Evolutionary conservation across 228 moss, liverwort and hornwort genomes (phyloP).

Genomic region (Sphagnum magellanicum): DNA sequence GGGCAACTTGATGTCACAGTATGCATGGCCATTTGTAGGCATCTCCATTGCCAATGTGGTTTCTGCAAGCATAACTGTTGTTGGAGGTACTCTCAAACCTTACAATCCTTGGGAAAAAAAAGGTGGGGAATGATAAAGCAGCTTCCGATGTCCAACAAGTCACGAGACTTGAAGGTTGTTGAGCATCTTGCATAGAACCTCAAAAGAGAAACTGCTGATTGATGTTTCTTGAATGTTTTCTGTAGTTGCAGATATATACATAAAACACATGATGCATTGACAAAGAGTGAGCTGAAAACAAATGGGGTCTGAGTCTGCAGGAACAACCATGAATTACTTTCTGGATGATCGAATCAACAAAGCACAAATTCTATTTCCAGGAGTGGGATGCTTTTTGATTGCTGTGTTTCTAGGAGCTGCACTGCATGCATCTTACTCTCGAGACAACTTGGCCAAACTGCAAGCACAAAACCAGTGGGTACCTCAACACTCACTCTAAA

Average conservation of each 20-base stretch:
- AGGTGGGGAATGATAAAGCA: too few relatives aligned
- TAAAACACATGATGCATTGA: too few relatives aligned
- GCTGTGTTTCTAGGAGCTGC: slow-evolving; percentile 75
- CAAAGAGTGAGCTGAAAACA: too few relatives aligned
- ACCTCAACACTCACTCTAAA: too few relatives aligned
- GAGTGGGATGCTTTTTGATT: slow-evolving; percentile 82
- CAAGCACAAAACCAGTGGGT: slow-evolving; percentile 15
- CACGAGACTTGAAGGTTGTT: too few relatives aligned
- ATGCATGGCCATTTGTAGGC: slow-evolving; percentile 93
- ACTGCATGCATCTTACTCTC: slow-evolving; percentile 63
- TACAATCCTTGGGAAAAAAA: too few relatives aligned
- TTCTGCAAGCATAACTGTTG: slow-evolving; percentile 76
- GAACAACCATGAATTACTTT: slow-evolving; percentile 93
- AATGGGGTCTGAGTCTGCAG: slow-evolving; percentile 17
- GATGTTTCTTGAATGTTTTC: too few relatives aligned
- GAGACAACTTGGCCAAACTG: slow-evolving; percentile 60
- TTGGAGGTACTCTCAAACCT: slow-evolving; percentile 41
- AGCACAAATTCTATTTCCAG: slow-evolving; percentile 75
- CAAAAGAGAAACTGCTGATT: too few relatives aligned
- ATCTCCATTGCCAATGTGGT: slow-evolving; percentile 77
- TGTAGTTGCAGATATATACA: too few relatives aligned
- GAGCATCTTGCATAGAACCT: too few relatives aligned
- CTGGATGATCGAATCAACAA: slow-evolving; percentile 77
- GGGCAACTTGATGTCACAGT: slow-evolving; percentile 86
- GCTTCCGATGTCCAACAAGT: too few relatives aligned